Base-by-base conservation (phyloP, 2,329 filamentous ascomycete genomes). In the Colletotrichum simmondsii region DNA sequence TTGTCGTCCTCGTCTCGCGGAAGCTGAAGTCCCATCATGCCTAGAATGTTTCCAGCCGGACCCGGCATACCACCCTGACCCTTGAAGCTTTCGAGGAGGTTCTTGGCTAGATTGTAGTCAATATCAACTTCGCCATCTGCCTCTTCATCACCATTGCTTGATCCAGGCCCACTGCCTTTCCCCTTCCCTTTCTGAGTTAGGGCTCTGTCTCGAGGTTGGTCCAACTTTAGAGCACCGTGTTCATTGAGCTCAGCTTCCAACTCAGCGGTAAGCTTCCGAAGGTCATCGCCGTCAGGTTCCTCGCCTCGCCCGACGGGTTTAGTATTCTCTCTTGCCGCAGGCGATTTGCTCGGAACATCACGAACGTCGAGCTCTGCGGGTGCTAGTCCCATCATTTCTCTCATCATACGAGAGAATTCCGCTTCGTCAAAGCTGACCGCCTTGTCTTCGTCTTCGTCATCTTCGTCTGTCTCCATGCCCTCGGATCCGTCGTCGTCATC, bases 41-140 rank as follows among this genome's bases (percentile, higher is more conserved):
- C 92, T 78, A 99, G 88, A 73, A 99, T 85, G 80, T 98, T 98
- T 1, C 95, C 92, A 2, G 94, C 93, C 1, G 97, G 97, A 0
- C 97, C 97, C 37, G 94, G 88, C 86, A 93, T 90, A 14, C 97
- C 97, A 22, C 87, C 94, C 81, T 98, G 96, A 19, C 94, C 92
- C 79, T 97, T 97, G 83, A 99, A 95, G 77, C 94, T 96, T 81
- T 98, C 95, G 1, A 99, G 86, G 67, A 99, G 86, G 78, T 98
- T 98, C 81, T 93, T 95, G 22, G 94, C 95, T 28, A 99, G 86
- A 74, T 97, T 96, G 76, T 95, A 93, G 79, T 98, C 94, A 32
- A 97, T 90, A 75, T 95, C 88, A 5, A 97, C 89, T 65, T 93
- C 83, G 11, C 85, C 86, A 10, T 89, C 87, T 3, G 87, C 86